Evolutionary conservation across 148 eudicot species (phyloP).

Genomic region (Heliamphora exappendiculata): DNA sequence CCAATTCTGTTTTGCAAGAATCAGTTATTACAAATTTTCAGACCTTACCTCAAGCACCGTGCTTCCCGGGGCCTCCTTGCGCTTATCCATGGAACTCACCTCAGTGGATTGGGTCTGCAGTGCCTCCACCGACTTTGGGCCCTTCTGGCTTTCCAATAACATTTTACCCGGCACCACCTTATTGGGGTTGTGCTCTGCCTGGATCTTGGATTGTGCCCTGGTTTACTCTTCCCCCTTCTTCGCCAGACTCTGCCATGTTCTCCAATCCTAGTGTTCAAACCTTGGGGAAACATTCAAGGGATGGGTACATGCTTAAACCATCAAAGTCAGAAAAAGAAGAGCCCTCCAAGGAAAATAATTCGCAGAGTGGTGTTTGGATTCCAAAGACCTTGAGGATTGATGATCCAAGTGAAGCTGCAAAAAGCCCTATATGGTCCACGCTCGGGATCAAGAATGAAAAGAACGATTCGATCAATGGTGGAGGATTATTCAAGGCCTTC

Average conservation of each 20-base stretch:
- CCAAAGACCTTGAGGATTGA: conserved; percentile 63
- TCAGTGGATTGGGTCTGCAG: conserved; percentile 20
- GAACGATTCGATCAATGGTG: conserved; percentile 21
- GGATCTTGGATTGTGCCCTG: conserved; percentile 45
- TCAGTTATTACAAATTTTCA: conserved; percentile 14
- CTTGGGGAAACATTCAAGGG: conserved; percentile 62
- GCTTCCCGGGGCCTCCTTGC: conserved; percentile 43
- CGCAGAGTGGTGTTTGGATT: conserved; percentile 39
- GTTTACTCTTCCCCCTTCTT: conserved; percentile 24
- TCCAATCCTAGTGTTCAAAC: conserved; percentile 48
- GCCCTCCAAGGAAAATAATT: conserved; percentile 13
- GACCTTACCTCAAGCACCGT: conserved; percentile 31
- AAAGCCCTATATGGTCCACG: conserved; percentile 59
- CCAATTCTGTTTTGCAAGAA: conserved; percentile 13
- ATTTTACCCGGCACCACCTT: conserved; percentile 37
- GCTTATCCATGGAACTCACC: conserved; percentile 39
- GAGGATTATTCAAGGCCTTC: conserved; percentile 44
- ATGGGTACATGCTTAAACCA: conserved; percentile 21
- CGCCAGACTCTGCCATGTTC: conserved; percentile 16
- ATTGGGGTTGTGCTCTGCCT: conserved; percentile 42
- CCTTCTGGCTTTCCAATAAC: conserved; percentile 43
- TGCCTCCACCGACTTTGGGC: conserved; percentile 29
- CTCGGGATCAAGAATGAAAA: conserved; percentile 43
- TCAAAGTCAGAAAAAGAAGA: conserved; percentile 19
- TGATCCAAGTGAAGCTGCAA: conserved; percentile 62